Evolutionary conservation across 2,329 filamentous ascomycete genomes (phyloP), one percentile per base, ranked within the genome.

Genomic region (Phyllosticta citribraziliensis): DNA sequence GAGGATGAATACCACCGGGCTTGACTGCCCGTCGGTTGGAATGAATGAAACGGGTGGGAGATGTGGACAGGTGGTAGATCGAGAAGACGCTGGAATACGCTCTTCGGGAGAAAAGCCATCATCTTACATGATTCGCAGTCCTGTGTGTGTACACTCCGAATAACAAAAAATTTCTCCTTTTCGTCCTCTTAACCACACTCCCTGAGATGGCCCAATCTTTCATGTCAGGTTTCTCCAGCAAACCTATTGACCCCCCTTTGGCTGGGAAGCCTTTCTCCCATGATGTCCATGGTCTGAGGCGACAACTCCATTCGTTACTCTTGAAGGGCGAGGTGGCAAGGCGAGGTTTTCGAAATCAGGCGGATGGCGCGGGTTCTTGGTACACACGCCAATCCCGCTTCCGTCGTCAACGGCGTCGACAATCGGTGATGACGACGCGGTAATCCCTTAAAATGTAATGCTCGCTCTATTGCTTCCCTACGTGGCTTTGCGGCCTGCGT

Each of bases 51-150:
- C 9, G 27, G 27, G 27, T 30, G 27, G 5, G 9, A 8, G 9
- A 8, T 4, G 9, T 30, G 27, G 27, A 30, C 27, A 10, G 25
- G 25, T 25, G 14, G 33, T 14, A 3, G 52, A 55, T 52, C 11
- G 52, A 30, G 19, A 62, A 54, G 62, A 62, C 53, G 62, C 62
- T 63, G 62, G 56, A 62, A 63, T 52, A 63, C 54, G 62, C 59
- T 63, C 62, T 30, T 63, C 52, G n/a, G 22, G n/a, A n/a, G 14
- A n/a, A 47, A n/a, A n/a, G 40, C 17, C 17, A 47, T 47, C 40
- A 40, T 14, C 35, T n/a, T 47, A 14, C 40, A 47, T 47, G 14
- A n/a, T 47, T 47, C 40, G 6, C 12, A n/a, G 2, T n/a, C 40
- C 40, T 14, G 40, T 47, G 40, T 47, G 40, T 47, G n/a, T 4